Percentiles rank a stretch among this genome's conserved stretches.
These are phyloP conservation scores for Cylindrotheca closterium DNA, from an alignment of 108 stramenopile species.

Conservation along the genomic window DNA sequence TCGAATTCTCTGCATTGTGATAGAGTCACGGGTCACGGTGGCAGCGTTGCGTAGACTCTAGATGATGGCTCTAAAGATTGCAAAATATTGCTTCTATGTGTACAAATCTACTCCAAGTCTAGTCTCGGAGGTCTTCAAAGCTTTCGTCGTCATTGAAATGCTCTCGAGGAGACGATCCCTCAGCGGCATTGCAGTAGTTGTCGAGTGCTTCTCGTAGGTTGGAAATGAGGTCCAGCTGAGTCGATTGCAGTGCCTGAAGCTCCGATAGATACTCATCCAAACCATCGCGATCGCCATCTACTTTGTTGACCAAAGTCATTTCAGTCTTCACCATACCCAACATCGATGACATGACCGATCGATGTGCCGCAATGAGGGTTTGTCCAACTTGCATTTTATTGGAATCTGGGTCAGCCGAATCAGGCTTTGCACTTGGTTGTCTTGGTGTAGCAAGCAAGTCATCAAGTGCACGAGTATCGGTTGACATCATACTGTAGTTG, in stretches of 20 bases:
- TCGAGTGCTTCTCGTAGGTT: conserved; percentile 48
- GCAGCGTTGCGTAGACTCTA: too few species aligned
- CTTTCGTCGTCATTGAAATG: conserved; percentile 21
- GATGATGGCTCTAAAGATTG: too few species aligned
- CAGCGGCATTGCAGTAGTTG: conserved; percentile 24
- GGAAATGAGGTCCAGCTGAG: conserved; percentile 52
- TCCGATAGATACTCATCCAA: conserved; percentile 68
- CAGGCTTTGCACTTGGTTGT: not conserved
- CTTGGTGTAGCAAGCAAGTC: conserved; percentile 18
- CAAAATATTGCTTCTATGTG: too few species aligned
- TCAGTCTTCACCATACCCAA: conserved; percentile 73
- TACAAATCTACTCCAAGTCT: too few species aligned
- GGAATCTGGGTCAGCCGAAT: not conserved
- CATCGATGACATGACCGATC: conserved; percentile 57
- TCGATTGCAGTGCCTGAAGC: conserved; percentile 53
- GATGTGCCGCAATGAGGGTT: conserved; percentile 54
- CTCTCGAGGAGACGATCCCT: conserved; percentile 10
- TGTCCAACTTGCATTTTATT: conserved; percentile 33
- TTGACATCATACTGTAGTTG: not conserved
- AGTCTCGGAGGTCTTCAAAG: conserved; percentile 40
- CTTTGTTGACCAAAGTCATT: conserved; percentile 64
- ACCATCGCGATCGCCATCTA: conserved; percentile 60
- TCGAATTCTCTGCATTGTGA: too few species aligned
- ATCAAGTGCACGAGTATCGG: conserved; percentile 19
- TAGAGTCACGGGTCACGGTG: too few species aligned